phyloP scores from a whole-genome alignment of 2,329 filamentous ascomycete species.

The Clathrospora elynae region DNA sequence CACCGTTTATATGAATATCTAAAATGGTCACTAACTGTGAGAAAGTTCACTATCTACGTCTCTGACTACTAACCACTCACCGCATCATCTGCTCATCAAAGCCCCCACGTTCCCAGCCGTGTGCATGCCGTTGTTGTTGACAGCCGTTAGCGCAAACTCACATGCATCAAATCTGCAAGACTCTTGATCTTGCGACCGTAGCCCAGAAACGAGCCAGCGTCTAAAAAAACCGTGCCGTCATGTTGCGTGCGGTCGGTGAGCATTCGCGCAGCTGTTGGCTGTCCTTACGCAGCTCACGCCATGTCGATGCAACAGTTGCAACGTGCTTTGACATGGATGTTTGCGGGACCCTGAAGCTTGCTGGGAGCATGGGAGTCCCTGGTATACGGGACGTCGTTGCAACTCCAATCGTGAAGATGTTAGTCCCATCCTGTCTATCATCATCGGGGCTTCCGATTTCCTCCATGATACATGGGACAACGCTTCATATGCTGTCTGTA shows the following conservation, averaged over 20 bases:
- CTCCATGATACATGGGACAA: constrained; percentile 3
- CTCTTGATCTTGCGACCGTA: constrained; percentile 11
- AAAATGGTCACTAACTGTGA: no score
- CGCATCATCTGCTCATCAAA: constrained; percentile 6
- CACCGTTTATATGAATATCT: no score
- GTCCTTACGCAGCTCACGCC: constrained; percentile 4
- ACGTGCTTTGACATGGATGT: constrained; percentile 9
- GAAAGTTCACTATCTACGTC: no score
- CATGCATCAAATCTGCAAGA: constrained; percentile 17
- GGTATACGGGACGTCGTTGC: constrained; percentile 6
- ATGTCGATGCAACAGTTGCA: constrained; percentile 17
- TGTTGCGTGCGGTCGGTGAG: constrained; percentile 6
- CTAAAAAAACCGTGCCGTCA: constrained; percentile 14
- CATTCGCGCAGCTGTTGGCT: constrained; percentile 8
- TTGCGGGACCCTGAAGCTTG: constrained; percentile 4
- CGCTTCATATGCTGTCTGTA: constrained; percentile 13
- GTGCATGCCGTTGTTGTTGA: constrained; percentile 7
- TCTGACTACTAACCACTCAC: constrained; percentile 9
- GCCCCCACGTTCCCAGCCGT: constrained; percentile 16
- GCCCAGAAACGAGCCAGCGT: constrained; percentile 20
- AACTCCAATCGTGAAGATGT: neutral
- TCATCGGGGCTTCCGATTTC: constrained; percentile 9
- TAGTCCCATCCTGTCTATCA: constrained; percentile 6
- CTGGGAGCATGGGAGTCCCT: constrained; percentile 5
- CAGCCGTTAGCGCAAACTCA: constrained; percentile 15